Evolutionary conservation across 2,329 filamentous ascomycete species (phyloP), one percentile per base, ranked within the genome.

Genomic region (Aureobasidium leucospermi): DNA sequence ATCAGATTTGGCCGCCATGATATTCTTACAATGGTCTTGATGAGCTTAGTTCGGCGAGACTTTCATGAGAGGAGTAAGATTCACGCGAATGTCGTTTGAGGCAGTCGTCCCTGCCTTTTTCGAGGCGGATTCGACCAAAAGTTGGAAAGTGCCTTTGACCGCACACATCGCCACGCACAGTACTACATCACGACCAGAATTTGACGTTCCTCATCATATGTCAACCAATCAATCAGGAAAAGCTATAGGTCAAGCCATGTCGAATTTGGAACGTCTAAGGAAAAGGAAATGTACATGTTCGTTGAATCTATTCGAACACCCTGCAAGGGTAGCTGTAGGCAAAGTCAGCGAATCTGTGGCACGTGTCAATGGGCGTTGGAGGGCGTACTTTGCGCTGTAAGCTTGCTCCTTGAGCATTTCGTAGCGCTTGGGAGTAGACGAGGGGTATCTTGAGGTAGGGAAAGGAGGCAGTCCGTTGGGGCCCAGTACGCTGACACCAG

Each of bases 381-480:
- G 31, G 16, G 9, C 53, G 39, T 58, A 61, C 53, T 57, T 65
- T 53, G 58, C 63, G 16, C 67, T 70, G 63, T 96, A 96, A 61
- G 87, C 81, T 69, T 87, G 82, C 70, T 92, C 85, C 36, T 79
- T 75, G 68, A 89, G 70, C 68, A 95, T 85, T 74, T 86, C 84
- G 73, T 91, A 85, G 70, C 86, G 84, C 69, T 85, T 80, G 77
- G 84, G 84, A 63, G 78, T 71, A 45, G 80, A 80, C 61, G 80
- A 67, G 65, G 78, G 61, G 65, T 74, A 83, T 73, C 85, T 76
- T n/a, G 89, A 86, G 68, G 85, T 85, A 15, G 93, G 94, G 69
- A 88, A 76, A n/a, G 94, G 94, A 60, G 94, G 94, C 74, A 99
- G 74, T 1, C 93, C 92, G 67, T 87, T 80, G 46, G 87, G 81